A percentile compares a stretch with the other conserved stretches of the same genome.
phyloP scores from a whole-genome alignment of 1,139 yeast genomes.

The Yamadazyma diddensiae region DNA sequence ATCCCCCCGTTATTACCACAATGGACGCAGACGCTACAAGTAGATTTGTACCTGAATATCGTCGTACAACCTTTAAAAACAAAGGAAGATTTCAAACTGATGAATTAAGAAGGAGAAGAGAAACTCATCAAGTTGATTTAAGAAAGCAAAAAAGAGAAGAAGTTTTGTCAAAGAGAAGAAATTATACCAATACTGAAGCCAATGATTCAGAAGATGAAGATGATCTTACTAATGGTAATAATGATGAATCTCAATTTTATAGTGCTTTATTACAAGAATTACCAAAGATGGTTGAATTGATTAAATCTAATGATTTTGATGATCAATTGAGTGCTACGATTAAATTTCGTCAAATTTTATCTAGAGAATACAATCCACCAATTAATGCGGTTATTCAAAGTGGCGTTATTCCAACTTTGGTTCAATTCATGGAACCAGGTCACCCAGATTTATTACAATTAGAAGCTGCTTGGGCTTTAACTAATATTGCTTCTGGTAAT shows the following conservation, averaged over 20 bases:
- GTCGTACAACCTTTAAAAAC: constrained; percentile 95
- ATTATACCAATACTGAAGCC: constrained; percentile 45
- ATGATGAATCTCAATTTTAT: constrained; percentile 51
- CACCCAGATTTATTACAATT: constrained; percentile 87
- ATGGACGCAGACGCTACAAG: constrained; percentile 82
- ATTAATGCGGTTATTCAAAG: constrained; percentile 88
- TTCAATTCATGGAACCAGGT: constrained; percentile 74
- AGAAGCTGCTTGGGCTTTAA: constrained; percentile 99
- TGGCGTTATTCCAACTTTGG: constrained; percentile 91
- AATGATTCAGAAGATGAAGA: constrained; percentile 48
- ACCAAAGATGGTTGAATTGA: constrained; percentile 82
- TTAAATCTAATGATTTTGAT: constrained; percentile 74
- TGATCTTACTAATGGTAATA: constrained; percentile 28
- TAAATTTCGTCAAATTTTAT: constrained; percentile 87
- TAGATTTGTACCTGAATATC: constrained; percentile 94
- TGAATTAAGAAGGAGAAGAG: constrained; percentile 96
- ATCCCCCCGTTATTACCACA: background rate
- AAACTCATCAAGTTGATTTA: constrained; percentile 93
- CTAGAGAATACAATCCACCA: constrained; percentile 97
- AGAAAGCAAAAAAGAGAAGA: constrained; percentile 97
- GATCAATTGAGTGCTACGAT: constrained; percentile 86
- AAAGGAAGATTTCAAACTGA: constrained; percentile 93
- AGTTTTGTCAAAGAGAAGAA: constrained; percentile 85
- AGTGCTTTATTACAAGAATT: constrained; percentile 68
- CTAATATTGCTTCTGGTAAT: constrained; percentile 95